phyloP scores from a whole-genome alignment of 2,329 filamentous ascomycete species.

The Fusarium oligoseptatum region DNA sequence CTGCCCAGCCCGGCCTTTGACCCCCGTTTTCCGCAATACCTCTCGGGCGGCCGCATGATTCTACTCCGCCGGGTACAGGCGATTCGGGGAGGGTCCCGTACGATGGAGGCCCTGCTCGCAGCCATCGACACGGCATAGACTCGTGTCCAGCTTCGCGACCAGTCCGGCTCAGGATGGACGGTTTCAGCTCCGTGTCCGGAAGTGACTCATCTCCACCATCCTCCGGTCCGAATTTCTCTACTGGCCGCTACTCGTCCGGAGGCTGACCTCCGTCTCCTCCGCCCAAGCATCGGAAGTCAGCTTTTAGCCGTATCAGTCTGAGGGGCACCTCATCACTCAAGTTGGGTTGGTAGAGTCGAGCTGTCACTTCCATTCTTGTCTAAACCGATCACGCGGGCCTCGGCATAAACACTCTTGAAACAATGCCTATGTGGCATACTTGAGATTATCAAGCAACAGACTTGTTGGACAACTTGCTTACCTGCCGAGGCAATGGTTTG shows the following conservation, averaged over 20 bases:
- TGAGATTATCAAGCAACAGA: conserved; percentile 15
- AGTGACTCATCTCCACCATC: conserved; percentile 30
- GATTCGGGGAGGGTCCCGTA: conserved; percentile 33
- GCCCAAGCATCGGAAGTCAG: conserved; percentile 8
- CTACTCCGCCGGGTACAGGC: conserved; percentile 11
- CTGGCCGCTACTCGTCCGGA: conserved; percentile 22
- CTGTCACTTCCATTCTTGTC: neutral
- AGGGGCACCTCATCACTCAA: neutral
- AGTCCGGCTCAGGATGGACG: conserved; percentile 22
- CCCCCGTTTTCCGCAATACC: conserved; percentile 23
- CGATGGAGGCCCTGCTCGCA: conserved; percentile 12
- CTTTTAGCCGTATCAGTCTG: neutral
- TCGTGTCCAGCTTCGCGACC: conserved; percentile 27
- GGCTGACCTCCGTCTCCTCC: conserved; percentile 28
- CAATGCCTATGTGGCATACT: neutral
- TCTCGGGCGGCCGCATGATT: conserved; percentile 17
- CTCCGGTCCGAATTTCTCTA: conserved; percentile 27
- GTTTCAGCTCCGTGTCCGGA: conserved; percentile 29
- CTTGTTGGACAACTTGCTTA: neutral
- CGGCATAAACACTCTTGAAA: neutral
- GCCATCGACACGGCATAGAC: conserved; percentile 29
- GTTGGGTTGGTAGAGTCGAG: neutral
- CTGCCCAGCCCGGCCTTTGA: conserved; percentile 11
- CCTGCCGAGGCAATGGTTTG: neutral
- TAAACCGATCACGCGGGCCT: neutral